Conservation (phyloP, 768 basidiomycete genomes). For the Chalciporus piperatus region DNA sequence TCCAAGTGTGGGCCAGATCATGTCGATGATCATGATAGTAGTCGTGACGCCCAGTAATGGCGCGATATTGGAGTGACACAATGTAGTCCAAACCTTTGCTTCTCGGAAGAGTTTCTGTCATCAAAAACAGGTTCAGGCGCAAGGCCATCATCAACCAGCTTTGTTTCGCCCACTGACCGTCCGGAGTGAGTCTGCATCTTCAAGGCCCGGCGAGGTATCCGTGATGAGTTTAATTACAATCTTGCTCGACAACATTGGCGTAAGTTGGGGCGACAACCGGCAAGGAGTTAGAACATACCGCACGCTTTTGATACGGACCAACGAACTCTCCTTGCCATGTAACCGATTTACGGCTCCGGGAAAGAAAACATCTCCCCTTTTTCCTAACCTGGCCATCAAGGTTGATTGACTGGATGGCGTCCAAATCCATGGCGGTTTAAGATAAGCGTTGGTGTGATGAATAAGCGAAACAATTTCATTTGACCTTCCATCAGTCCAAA, state of each 20-base stretch:
- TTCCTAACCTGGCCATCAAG: constrained; percentile 14
- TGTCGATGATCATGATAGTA: no score
- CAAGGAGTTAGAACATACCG: constrained; percentile 1
- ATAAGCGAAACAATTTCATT: no score
- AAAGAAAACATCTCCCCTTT: constrained; percentile 9
- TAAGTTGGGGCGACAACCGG: background rate
- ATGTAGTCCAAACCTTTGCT: constrained; percentile 24
- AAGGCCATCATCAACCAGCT: background rate
- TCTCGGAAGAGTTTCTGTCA: constrained; percentile 28
- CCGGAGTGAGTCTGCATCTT: constrained; percentile 16
- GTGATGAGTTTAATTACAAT: constrained; percentile 28
- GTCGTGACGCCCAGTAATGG: constrained; percentile 24
- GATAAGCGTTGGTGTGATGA: background rate
- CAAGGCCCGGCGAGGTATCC: constrained; percentile 8
- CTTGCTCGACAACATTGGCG: constrained; percentile 1
- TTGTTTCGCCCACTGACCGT: constrained; percentile 9
- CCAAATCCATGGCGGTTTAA: constrained; percentile 13
- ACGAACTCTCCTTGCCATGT: constrained; percentile 21
- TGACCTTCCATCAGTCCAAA: no score
- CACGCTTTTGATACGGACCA: constrained; percentile 6
- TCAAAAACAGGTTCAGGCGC: background rate
- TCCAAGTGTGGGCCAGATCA: constrained; percentile 16
- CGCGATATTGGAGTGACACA: constrained; percentile 23
- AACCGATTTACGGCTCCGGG: constrained; percentile 19
- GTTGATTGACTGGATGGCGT: constrained; percentile 20